Conservation (phyloP, 2,329 filamentous ascomycete genomes). For the Hymenoscyphus fraxineus region DNA sequence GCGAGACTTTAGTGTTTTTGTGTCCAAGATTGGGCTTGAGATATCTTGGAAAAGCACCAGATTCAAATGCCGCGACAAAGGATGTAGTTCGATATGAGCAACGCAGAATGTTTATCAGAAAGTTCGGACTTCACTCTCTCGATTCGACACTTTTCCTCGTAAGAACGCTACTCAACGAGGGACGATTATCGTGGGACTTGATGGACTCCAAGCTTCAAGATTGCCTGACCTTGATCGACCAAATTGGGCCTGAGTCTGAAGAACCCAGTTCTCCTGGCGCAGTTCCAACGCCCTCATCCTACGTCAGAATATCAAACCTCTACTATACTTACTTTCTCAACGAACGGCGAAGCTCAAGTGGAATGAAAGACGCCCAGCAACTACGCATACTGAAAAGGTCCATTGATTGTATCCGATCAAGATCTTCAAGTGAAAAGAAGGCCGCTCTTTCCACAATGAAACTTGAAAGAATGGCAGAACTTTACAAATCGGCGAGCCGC, state of each 20-base stretch:
- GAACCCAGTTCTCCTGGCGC: slow-evolving; percentile 19
- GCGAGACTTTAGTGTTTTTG: slow-evolving; percentile 54
- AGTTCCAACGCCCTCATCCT: slow-evolving; percentile 43
- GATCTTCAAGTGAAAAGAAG: slow-evolving; percentile 51
- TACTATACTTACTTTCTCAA: slow-evolving; percentile 63
- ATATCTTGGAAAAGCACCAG: slow-evolving; percentile 58
- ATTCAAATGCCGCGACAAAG: slow-evolving; percentile 50
- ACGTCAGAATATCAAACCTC: slow-evolving; percentile 66
- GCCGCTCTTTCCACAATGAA: slow-evolving; percentile 60
- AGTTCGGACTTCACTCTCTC: slow-evolving; percentile 53
- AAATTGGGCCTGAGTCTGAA: slow-evolving; percentile 39
- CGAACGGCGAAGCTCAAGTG: slow-evolving; percentile 44
- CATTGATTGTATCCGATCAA: slow-evolving; percentile 57
- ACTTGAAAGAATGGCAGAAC: slow-evolving; percentile 62
- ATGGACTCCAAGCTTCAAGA: slow-evolving; percentile 57
- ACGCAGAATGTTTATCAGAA: slow-evolving; percentile 45
- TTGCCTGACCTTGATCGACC: slow-evolving; percentile 50
- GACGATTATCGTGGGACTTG: slow-evolving; percentile 48
- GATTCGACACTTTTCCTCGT: slow-evolving; percentile 57
- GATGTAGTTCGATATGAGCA: slow-evolving; percentile 60
- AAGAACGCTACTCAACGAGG: slow-evolving; percentile 49
- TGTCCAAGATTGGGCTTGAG: slow-evolving; percentile 58
- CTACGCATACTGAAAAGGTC: slow-evolving; percentile 60
- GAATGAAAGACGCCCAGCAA: slow-evolving; percentile 41
- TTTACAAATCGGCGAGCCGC: slow-evolving; percentile 51